Base-by-base conservation (phyloP, 441 rosid genomes). In the Kokia cookei region DNA sequence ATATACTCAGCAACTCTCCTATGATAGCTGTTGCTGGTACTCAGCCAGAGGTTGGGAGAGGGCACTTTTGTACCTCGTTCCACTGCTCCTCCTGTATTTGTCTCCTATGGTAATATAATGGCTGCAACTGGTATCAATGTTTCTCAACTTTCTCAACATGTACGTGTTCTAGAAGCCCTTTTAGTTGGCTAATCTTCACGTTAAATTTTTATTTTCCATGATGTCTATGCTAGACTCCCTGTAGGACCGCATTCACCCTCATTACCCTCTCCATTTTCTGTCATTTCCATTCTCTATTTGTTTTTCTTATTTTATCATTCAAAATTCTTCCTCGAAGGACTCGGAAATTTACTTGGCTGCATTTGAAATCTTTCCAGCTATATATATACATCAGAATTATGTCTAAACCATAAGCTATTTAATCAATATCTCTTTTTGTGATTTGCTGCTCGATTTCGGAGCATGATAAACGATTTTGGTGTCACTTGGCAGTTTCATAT, bases 101-200 rank as follows among this genome's bases (percentile, higher is more conserved):
- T 80, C 55, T 91, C 90, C 2, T 87, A 86, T 74, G 72, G 75
- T 65, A 84, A 80, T 82, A 74, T 86, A 75, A 37, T 85, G 50
- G 71, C 82, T 80, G 90, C 83, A 79, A 85, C 82, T 60, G 77
- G 86, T 64, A 88, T 81, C 73, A 62, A 72, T 63, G 78, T 79
- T 50, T 76, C 79, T 71, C 89, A 84, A 72, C 80, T 83, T 85
- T 79, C 88, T 32, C 93, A 86, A 74, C 85, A 87, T 40, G 95
- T 91, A 85, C 35, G 96, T 77, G 77, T 72, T 71, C 17, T 75
- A 43, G 24, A 14, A 73, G 69, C 71, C 29, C 74, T 62, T 65
- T 17, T 54, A 12, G 37, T 51, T 67, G 71, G 19, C 66, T 15
- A 5, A 22, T 40, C 48, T 43, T 65, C 6, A 22, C 2, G 8